A percentile compares a stretch with the other conserved stretches of the same genome.
Conservation (phyloP, 2,329 filamentous ascomycete genomes). For the Ciborinia camelliae region DNA sequence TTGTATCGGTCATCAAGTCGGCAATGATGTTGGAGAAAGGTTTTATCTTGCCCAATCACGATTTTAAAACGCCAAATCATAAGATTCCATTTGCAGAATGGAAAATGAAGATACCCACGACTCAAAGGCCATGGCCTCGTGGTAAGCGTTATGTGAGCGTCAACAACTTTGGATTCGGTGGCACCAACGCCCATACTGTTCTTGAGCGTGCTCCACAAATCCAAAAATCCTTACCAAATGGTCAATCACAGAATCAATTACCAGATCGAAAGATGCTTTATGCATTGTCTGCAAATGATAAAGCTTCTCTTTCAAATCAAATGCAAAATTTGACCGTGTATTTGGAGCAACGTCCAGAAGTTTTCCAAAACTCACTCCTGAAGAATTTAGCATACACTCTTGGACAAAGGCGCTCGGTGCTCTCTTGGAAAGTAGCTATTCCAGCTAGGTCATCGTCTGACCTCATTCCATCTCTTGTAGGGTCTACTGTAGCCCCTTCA, state of each 20-base stretch:
- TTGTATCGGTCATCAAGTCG: slow-evolving; percentile 43
- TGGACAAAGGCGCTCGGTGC: slow-evolving; percentile 29
- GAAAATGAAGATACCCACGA: slow-evolving; percentile 38
- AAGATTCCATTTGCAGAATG: slow-evolving; percentile 40
- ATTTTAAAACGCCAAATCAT: too few relatives aligned
- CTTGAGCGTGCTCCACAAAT: slow-evolving; percentile 34
- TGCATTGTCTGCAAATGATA: slow-evolving; percentile 31
- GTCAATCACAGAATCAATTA: not conserved
- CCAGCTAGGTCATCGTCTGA: slow-evolving; percentile 24
- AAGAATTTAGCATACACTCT: slow-evolving; percentile 36
- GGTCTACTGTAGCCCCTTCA: slow-evolving; percentile 33
- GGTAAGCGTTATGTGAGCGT: slow-evolving; percentile 48
- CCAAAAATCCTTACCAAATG: not conserved
- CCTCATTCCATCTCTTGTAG: slow-evolving; percentile 41
- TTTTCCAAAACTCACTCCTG: too few relatives aligned
- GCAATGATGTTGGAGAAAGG: slow-evolving; percentile 44
- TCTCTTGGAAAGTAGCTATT: slow-evolving; percentile 31
- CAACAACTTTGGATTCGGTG: slow-evolving; percentile 38
- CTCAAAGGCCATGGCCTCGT: slow-evolving; percentile 30
- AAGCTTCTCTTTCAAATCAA: slow-evolving; percentile 23
- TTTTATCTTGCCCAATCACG: slow-evolving; percentile 45
- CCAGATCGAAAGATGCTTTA: slow-evolving; percentile 25
- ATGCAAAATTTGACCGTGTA: too few relatives aligned
- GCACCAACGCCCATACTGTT: slow-evolving; percentile 41
- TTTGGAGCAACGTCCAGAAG: too few relatives aligned